Evolutionary conservation across 1,139 yeast genomes (phyloP).

Genomic region (Protomyces lactucae-debilis): DNA sequence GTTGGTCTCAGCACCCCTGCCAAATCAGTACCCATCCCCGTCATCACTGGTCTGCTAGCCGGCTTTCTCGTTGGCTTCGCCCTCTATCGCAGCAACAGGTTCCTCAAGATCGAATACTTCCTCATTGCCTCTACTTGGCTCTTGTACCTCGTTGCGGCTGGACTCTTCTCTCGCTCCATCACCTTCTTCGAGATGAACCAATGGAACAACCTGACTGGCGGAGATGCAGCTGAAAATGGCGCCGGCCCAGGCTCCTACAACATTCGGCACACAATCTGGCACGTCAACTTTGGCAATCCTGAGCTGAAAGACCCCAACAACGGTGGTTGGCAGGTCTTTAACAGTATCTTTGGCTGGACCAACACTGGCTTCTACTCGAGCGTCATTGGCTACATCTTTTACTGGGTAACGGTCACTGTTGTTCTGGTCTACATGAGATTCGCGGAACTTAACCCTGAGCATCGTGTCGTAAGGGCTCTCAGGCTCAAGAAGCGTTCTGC

Average conservation of each 20-base stretch:
- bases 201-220: constrained; percentile 66
- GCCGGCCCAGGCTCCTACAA: constrained; percentile 94
- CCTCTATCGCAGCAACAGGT: constrained; percentile 62
- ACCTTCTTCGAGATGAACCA: constrained; percentile 80
- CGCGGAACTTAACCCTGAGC: constrained; percentile 7
- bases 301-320: constrained; percentile 49
- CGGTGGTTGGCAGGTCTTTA: constrained; percentile 89
- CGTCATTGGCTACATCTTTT: constrained; percentile 65
- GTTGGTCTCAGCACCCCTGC: constrained; percentile 74
- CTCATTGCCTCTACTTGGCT: constrained; percentile 78
- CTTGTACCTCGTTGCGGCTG: constrained; percentile 81
- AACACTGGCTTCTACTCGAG: constrained; percentile 93
- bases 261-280: constrained; percentile 77
- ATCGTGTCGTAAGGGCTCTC: neutral
- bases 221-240: constrained; percentile 82
- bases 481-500: neutral
- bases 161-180: constrained; percentile 80
- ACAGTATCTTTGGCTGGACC: constrained; percentile 93
- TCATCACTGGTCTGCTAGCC: constrained; percentile 60
- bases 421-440: constrained; percentile 7
- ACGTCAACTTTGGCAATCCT: constrained; percentile 94
- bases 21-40: constrained; percentile 76
- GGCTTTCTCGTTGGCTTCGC: constrained; percentile 64
- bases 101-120: constrained; percentile 72
- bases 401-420: constrained; percentile 64